These are phyloP conservation scores for Corymbia calophylla DNA, from an alignment of 441 rosid genomes.

Conservation along the genomic window DNA sequence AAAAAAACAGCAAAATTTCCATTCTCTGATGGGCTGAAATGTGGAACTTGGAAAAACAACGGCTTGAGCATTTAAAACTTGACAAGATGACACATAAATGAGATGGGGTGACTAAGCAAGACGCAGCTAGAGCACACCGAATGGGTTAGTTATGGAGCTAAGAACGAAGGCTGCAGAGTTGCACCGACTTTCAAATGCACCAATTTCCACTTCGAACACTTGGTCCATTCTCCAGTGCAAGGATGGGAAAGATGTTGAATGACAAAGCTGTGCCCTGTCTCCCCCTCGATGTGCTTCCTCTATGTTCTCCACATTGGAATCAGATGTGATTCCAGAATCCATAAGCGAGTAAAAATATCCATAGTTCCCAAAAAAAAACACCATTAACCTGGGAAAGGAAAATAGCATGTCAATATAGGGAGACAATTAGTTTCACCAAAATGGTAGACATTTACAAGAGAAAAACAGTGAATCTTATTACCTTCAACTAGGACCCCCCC, in stretches of 20 bases:
- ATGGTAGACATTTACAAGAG: neutral
- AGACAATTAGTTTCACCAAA: neutral
- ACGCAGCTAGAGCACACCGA: neutral
- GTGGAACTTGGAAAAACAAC: neutral
- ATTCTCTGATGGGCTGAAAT: neutral
- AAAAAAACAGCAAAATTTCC: neutral
- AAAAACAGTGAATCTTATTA: neutral
- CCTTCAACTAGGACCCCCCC: slow-evolving; percentile 46
- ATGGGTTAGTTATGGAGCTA: neutral
- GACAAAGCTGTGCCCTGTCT: neutral
- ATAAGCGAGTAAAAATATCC: neutral
- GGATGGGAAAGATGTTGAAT: neutral
- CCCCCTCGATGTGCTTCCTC: neutral
- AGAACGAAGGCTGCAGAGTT: neutral
- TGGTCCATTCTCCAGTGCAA: neutral
- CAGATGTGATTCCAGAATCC: neutral
- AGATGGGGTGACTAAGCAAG: neutral
- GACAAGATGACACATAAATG: neutral
- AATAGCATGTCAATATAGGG: neutral
- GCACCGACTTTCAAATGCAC: neutral
- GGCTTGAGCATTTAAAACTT: neutral
- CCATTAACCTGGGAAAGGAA: neutral
- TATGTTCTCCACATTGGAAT: neutral
- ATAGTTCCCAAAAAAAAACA: neutral
- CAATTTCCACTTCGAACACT: neutral